These are phyloP conservation scores for Amauroascus niger DNA, from an alignment of 2,329 filamentous ascomycete genomes.

Conservation along the genomic window DNA sequence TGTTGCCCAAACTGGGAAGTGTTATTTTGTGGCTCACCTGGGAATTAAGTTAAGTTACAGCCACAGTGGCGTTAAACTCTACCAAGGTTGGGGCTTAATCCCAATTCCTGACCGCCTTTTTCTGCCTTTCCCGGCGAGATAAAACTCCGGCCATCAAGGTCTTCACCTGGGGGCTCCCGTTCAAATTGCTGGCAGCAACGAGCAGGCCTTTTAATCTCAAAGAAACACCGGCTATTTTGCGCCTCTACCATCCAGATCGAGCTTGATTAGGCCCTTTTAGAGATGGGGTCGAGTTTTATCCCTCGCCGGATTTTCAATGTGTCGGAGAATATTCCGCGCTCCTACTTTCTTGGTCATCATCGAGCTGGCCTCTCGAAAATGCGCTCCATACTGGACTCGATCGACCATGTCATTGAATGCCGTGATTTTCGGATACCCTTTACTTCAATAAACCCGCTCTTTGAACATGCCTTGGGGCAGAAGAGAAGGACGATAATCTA, in stretches of 20 bases:
- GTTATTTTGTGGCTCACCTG: no score
- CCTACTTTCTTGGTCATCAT: slow-evolving; percentile 94
- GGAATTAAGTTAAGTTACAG: no score
- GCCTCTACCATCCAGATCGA: background rate
- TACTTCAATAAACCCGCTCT: slow-evolving; percentile 79
- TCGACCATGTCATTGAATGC: slow-evolving; percentile 87
- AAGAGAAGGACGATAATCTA: slow-evolving; percentile 74
- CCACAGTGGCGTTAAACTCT: no score
- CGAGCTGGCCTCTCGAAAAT: slow-evolving; percentile 70
- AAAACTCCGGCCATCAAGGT: background rate
- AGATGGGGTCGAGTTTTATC: slow-evolving; percentile 46
- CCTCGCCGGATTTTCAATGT: slow-evolving; percentile 65
- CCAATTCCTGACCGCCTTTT: no score
- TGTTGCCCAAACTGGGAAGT: no score
- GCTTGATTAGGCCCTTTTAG: background rate
- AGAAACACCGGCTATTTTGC: background rate
- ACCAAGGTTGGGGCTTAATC: no score
- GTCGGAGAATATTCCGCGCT: slow-evolving; percentile 66
- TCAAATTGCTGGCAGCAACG: no score
- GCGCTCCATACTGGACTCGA: slow-evolving; percentile 65
- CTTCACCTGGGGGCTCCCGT: no score
- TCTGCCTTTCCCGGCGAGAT: background rate
- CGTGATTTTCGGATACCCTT: slow-evolving; percentile 86
- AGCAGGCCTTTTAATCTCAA: no score
- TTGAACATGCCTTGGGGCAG: slow-evolving; percentile 66